Percentiles rank a stretch among this genome's conserved stretches.
Evolutionary conservation across 345 rosid species (phyloP).

Genomic region (Citrus glauca): DNA sequence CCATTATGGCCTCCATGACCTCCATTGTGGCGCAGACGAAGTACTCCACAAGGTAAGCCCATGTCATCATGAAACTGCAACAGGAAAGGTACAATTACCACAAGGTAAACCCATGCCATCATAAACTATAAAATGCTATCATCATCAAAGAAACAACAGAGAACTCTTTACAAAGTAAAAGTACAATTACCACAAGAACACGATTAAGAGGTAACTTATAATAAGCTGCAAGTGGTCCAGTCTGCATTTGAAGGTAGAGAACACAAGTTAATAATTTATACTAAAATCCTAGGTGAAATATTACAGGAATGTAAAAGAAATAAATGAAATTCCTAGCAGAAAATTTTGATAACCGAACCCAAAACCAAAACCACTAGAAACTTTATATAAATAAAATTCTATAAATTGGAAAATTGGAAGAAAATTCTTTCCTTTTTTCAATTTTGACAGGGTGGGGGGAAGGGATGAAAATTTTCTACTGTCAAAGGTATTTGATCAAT

Average conservation of each 20-base stretch:
- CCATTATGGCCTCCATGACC: conserved; percentile 89
- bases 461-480: neutral
- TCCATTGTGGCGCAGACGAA: conserved; percentile 80
- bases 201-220: conserved; percentile 83
- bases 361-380: neutral
- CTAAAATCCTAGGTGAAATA: conserved; percentile 3
- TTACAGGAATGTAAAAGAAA: neutral
- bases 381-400: neutral
- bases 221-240: conserved; percentile 91
- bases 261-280: conserved; percentile 5
- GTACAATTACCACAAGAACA: conserved; percentile 71
- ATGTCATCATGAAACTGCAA: conserved; percentile 80
- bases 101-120: neutral
- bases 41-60: conserved; percentile 86
- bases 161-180: neutral
- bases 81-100: neutral
- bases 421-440: neutral
- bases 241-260: conserved; percentile 30
- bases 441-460: neutral
- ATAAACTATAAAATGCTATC: neutral
- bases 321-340: neutral
- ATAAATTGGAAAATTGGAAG: neutral
- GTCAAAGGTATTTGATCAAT: neutral
- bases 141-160: neutral
- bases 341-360: neutral